Conservation (phyloP, 192 early-diverging fungal genomes). For the Spizellomyces punctatus region DNA sequence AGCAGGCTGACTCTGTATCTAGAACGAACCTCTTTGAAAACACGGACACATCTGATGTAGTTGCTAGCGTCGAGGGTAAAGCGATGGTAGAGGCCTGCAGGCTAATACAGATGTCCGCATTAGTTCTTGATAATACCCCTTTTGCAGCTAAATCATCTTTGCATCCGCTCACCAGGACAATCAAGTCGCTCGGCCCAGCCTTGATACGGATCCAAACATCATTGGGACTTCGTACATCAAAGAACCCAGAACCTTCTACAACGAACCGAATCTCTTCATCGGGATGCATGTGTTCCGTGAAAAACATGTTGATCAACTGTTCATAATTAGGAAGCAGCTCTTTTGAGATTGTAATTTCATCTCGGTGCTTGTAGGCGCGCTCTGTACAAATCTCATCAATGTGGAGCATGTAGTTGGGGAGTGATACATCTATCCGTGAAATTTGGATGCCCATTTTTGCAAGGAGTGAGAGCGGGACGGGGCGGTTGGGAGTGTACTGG, state of each 20-base stretch:
- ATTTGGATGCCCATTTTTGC: slow-evolving; percentile 64
- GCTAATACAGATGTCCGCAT: slow-evolving; percentile 41
- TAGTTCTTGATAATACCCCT: background rate
- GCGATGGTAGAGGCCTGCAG: slow-evolving; percentile 92
- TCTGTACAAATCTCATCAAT: background rate
- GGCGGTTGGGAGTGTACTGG: slow-evolving; percentile 61
- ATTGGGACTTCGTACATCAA: slow-evolving; percentile 59
- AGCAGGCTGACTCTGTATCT: no score
- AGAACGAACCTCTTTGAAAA: slow-evolving; percentile 43
- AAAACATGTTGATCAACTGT: slow-evolving; percentile 90
- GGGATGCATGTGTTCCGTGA: slow-evolving; percentile 91
- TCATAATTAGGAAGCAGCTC: slow-evolving; percentile 83
- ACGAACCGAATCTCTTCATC: slow-evolving; percentile 96
- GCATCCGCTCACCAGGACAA: slow-evolving; percentile 68
- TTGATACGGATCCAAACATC: slow-evolving; percentile 87
- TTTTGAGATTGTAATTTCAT: slow-evolving; percentile 75
- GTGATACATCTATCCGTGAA: slow-evolving; percentile 46
- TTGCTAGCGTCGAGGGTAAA: slow-evolving; percentile 86
- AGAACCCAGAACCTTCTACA: slow-evolving; percentile 87
- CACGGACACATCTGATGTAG: slow-evolving; percentile 84
- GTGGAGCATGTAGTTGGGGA: background rate
- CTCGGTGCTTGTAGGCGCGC: background rate
- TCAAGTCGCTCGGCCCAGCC: slow-evolving; percentile 74
- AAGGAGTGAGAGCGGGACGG: slow-evolving; percentile 69
- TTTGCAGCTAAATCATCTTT: background rate